A percentile compares a stretch with the other conserved stretches of the same genome.
phyloP scores from a whole-genome alignment of 2,329 filamentous ascomycete genomes.

The Epicoccum sorghinum region DNA sequence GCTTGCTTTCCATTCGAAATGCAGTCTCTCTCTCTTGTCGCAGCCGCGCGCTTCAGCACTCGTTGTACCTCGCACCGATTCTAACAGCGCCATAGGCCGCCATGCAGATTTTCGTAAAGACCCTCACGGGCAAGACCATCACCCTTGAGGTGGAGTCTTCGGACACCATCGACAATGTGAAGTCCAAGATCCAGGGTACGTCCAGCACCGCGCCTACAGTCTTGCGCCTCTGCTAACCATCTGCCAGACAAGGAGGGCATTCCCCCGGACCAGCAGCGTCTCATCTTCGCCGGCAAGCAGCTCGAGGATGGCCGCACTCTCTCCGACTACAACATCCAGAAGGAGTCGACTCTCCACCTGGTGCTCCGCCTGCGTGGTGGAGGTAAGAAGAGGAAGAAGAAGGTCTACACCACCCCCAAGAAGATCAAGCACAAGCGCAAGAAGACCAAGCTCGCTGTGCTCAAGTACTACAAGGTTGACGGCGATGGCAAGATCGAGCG shows the following conservation, averaged over 20 bases:
- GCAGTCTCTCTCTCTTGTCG: neutral
- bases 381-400: constrained; percentile 98
- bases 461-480: constrained; percentile 99
- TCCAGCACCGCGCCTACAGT: constrained; percentile 1
- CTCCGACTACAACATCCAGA: constrained; percentile 99
- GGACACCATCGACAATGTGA: constrained; percentile 99
- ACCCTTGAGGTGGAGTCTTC: constrained; percentile 99
- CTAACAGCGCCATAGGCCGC: constrained; percentile 41
- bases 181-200: constrained; percentile 86
- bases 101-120: constrained; percentile 63
- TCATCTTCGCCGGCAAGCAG: constrained; percentile 99
- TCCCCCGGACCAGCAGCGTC: constrained; percentile 96
- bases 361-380: constrained; percentile 98
- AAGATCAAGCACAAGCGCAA: constrained; percentile 99
- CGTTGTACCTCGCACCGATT: neutral
- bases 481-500: constrained; percentile 99
- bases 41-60: neutral
- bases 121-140: constrained; percentile 99
- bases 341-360: constrained; percentile 98
- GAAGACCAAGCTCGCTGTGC: constrained; percentile 99
- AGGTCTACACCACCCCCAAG: constrained; percentile 99
- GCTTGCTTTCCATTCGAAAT: neutral
- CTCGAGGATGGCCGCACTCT: constrained; percentile 99
- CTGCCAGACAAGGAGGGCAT: constrained; percentile 98
- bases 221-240: constrained; percentile 28